phyloP scores from a whole-genome alignment of 2,329 filamentous ascomycete species.

The Fusarium musae region DNA sequence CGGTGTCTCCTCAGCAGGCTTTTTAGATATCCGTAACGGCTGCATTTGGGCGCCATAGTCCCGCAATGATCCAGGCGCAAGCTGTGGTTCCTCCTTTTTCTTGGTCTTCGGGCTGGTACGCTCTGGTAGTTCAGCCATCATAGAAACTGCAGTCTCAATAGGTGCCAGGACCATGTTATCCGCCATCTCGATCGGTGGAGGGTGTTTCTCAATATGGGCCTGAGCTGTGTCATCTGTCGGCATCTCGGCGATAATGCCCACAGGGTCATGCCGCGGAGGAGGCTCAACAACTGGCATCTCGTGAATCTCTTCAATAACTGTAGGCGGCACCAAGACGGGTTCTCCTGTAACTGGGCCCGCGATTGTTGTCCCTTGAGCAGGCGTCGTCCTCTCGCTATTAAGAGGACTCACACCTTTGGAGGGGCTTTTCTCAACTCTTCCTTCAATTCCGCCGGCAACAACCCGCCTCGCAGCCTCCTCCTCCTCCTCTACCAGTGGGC shows the following conservation, averaged over 20 bases:
- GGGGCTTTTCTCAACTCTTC: slow-evolving; percentile 24
- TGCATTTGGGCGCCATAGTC: slow-evolving; percentile 15
- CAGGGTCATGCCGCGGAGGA: slow-evolving; percentile 50
- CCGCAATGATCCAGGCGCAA: slow-evolving; percentile 27
- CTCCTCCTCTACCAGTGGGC: slow-evolving; percentile 55
- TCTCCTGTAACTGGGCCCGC: slow-evolving; percentile 16
- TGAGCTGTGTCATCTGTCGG: slow-evolving; percentile 55
- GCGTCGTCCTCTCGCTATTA: slow-evolving; percentile 46
- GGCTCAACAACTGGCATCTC: slow-evolving; percentile 47
- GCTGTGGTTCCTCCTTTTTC: slow-evolving; percentile 34
- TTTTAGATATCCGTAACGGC: slow-evolving; percentile 21
- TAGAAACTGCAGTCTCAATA: slow-evolving; percentile 46
- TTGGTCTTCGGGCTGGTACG: slow-evolving; percentile 46
- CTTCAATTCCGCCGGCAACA: slow-evolving; percentile 38
- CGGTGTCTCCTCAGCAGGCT: neutral
- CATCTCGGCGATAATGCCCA: slow-evolving; percentile 61
- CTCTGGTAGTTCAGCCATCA: slow-evolving; percentile 54
- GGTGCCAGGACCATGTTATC: slow-evolving; percentile 52
- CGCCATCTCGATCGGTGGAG: slow-evolving; percentile 58
- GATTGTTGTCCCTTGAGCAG: slow-evolving; percentile 36
- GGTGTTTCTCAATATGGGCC: slow-evolving; percentile 56
- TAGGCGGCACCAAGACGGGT: slow-evolving; percentile 31
- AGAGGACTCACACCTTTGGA: slow-evolving; percentile 46
- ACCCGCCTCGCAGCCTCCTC: slow-evolving; percentile 48
- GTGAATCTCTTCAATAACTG: slow-evolving; percentile 44